Evolutionary conservation across 1,284 basidiomycete species (phyloP), one percentile per base, ranked within the genome.

Genomic region (Neolentinus lepideus): DNA sequence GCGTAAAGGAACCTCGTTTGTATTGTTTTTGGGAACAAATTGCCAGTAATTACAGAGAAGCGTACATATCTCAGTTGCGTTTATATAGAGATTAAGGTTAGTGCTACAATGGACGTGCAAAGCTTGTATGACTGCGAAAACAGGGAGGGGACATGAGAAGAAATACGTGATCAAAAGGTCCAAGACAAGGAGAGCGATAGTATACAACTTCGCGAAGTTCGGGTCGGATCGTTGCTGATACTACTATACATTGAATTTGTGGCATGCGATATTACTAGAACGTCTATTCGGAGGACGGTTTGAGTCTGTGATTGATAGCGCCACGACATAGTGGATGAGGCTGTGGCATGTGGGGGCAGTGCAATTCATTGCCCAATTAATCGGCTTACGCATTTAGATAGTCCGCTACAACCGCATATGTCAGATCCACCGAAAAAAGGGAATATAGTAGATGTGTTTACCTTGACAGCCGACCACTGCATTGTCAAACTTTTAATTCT

Each of bases 391-490:
- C 12, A 31, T 31, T 50, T 21, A 50, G n/a, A 50, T 50, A 6
- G 47, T 50, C 27, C 47, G 16, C 47, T 50, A 25, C 8, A 43
- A 21, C 12, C 29, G n/a, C 16, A 16, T 6, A 43, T 16, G 12
- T 43, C n/a, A 43, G 38, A 16, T 8, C 6, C 38, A 6, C 16
- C 38, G 16, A n/a, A n/a, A 25, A 21, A 22, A n/a, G 10, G 6
- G 25, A n/a, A 21, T 21, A 21, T 8, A 50, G 22, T 25, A 16
- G 51, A 56, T 19, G 33, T 31, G 6, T n/a, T 12, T 31, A 62
- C 63, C 55, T 65, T 65, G n/a, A 64, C 61, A 22, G 57, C 54
- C 21, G 63, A 60, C 64, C 64, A 65, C 47, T 65, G 63, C 9
- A 63, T 55, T 21, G 62, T 58, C 6, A 65, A 54, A 22, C 58